These are phyloP conservation scores for Xylariaceae sp. DNA, from an alignment of 2,329 filamentous ascomycete genomes.

Conservation along the genomic window DNA sequence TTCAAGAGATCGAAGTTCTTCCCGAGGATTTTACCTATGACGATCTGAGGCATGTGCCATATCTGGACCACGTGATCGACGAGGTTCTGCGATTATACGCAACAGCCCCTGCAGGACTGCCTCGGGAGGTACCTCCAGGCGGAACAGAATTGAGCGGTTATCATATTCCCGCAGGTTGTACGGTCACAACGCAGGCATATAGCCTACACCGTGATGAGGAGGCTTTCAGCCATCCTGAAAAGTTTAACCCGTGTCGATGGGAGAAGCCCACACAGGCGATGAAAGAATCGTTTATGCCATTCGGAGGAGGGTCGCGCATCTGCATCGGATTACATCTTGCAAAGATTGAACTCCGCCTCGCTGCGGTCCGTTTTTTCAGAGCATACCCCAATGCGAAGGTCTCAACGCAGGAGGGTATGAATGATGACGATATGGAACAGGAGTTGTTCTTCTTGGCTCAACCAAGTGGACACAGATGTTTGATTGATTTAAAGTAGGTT, in stretches of 20 bases:
- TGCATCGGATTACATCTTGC: slow-evolving; percentile 55
- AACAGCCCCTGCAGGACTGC: slow-evolving; percentile 31
- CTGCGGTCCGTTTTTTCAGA: slow-evolving; percentile 45
- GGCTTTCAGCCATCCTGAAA: slow-evolving; percentile 36
- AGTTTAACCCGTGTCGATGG: slow-evolving; percentile 23
- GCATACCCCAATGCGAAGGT: slow-evolving; percentile 27
- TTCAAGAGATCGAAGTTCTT: slow-evolving; percentile 18
- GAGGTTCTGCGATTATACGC: slow-evolving; percentile 32
- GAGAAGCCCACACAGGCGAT: slow-evolving; percentile 23
- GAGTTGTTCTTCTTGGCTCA: slow-evolving; percentile 27
- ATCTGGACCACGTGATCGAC: slow-evolving; percentile 31
- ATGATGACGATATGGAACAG: slow-evolving; percentile 29
- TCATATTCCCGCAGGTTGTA: slow-evolving; percentile 32
- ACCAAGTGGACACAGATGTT: slow-evolving; percentile 27
- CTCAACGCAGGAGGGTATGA: slow-evolving; percentile 27
- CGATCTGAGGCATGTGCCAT: slow-evolving; percentile 31
- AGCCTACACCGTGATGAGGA: slow-evolving; percentile 36
- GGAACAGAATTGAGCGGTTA: slow-evolving; percentile 32
- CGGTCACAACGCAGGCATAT: slow-evolving; percentile 35
- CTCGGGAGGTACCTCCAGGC: slow-evolving; percentile 30
- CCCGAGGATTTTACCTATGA: slow-evolving; percentile 26
- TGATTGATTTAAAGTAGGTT: slow-evolving; percentile 21
- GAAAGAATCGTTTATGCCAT: slow-evolving; percentile 28
- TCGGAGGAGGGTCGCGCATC: slow-evolving; percentile 27
- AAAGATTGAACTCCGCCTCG: slow-evolving; percentile 48